Conservation (phyloP, 2,329 filamentous ascomycete genomes). For the Corynespora cassiicola region DNA sequence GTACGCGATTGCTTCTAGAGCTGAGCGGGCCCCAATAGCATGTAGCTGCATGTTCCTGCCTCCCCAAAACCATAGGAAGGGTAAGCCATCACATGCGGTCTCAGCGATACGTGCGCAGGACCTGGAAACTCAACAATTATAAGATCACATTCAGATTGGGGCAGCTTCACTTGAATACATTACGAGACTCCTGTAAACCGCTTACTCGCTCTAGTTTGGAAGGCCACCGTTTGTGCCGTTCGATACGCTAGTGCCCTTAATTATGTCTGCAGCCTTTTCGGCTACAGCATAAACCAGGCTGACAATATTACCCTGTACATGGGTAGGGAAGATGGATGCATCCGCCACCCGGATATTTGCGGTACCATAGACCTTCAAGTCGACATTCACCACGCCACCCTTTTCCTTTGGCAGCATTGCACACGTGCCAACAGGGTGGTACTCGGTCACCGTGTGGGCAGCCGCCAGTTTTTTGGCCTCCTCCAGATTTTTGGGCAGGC, state of each 20-base stretch:
- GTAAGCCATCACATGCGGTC: too few relatives aligned
- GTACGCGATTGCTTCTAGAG: too few relatives aligned
- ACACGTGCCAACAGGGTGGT: slow-evolving; percentile 38
- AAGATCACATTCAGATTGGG: too few relatives aligned
- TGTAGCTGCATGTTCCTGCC: too few relatives aligned
- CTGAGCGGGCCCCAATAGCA: too few relatives aligned
- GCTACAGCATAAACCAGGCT: slow-evolving; percentile 40
- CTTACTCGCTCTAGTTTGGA: too few relatives aligned
- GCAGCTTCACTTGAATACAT: too few relatives aligned
- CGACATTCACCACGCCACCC: slow-evolving; percentile 32
- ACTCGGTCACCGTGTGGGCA: slow-evolving; percentile 31
- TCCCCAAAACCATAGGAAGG: too few relatives aligned
- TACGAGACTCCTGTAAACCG: too few relatives aligned
- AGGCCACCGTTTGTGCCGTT: slow-evolving; percentile 9
- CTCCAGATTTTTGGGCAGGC: slow-evolving; percentile 24
- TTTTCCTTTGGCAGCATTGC: slow-evolving; percentile 40
- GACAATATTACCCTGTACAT: slow-evolving; percentile 36
- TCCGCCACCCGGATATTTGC: slow-evolving; percentile 36
- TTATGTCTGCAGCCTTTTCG: slow-evolving; percentile 37
- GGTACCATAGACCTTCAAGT: slow-evolving; percentile 38
- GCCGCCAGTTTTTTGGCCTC: slow-evolving; percentile 26
- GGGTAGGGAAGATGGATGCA: slow-evolving; percentile 32
- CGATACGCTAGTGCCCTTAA: slow-evolving; percentile 22
- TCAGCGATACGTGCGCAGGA: too few relatives aligned
- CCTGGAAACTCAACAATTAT: too few relatives aligned